Evolutionary conservation across 1,284 basidiomycete species (phyloP).

Genomic region (Cystobasidium slooffiae): DNA sequence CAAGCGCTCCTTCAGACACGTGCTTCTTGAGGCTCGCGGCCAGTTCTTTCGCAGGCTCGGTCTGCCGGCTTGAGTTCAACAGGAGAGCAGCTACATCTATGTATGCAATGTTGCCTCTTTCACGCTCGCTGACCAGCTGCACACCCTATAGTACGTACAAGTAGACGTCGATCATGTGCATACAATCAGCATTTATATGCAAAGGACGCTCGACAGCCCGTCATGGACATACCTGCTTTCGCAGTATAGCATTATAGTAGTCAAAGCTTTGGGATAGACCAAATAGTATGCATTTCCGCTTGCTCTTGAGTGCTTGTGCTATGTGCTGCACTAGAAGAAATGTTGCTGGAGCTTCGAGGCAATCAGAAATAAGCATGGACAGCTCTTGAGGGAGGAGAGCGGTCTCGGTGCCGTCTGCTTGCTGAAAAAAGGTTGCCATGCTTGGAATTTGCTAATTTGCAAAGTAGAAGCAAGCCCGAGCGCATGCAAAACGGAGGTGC

Average conservation of each 20-base stretch:
- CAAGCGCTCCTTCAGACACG: constrained; percentile 29
- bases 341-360: constrained; percentile 44
- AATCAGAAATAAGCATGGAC: constrained; percentile 47
- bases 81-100: constrained; percentile 34
- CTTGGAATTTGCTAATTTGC: background rate
- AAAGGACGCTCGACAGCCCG: no score
- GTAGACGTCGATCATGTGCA: background rate
- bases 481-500: no score
- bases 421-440: constrained; percentile 18
- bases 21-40: background rate
- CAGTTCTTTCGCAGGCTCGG: background rate
- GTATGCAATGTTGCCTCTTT: constrained; percentile 40
- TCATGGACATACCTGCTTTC: constrained; percentile 43
- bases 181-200: background rate
- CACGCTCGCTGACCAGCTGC: constrained; percentile 45
- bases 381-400: constrained; percentile 27
- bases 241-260: constrained; percentile 44
- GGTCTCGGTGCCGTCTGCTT: constrained; percentile 38
- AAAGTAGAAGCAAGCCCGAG: no score
- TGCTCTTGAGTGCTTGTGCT: constrained; percentile 34
- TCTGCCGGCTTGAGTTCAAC: background rate
- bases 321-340: constrained; percentile 45
- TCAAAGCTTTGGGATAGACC: constrained; percentile 46
- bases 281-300: constrained; percentile 43
- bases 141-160: constrained; percentile 42